A percentile compares a stretch with the other conserved stretches of the same genome.
phyloP scores from a whole-genome alignment of 176 grass and related monocot species.

The Triticum dicoccoides region DNA sequence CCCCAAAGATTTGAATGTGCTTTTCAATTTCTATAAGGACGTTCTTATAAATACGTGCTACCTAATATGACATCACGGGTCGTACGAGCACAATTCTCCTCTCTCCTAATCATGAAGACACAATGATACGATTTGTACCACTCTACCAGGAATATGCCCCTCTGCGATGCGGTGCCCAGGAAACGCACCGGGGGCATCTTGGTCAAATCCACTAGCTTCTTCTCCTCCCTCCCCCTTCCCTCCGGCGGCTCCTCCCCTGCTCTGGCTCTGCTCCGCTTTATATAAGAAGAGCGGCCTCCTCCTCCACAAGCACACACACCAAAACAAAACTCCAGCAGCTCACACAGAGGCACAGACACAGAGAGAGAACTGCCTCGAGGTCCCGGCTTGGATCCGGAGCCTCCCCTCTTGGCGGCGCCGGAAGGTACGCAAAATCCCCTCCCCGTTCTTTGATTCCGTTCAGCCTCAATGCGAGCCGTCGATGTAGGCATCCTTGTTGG shows the following conservation, averaged over 20 bases:
- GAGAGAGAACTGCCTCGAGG: neutral
- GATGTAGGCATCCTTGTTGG: neutral
- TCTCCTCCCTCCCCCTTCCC: neutral
- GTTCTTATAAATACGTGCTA: no score
- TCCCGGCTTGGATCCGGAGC: neutral
- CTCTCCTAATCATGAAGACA: neutral
- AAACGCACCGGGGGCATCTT: slow-evolving; percentile 28
- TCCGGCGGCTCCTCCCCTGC: neutral
- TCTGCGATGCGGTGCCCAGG: slow-evolving; percentile 43
- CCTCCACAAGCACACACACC: neutral
- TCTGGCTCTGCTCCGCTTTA: neutral
- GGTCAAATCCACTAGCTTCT: neutral
- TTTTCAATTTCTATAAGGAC: no score
- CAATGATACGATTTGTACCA: neutral
- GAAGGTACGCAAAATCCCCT: slow-evolving; percentile 19
- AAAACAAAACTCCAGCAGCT: neutral
- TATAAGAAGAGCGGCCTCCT: neutral
- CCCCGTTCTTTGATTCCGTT: neutral
- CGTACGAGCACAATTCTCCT: neutral
- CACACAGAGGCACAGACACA: no score
- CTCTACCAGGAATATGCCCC: slow-evolving; percentile 6
- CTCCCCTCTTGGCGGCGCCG: neutral
- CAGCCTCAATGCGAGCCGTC: neutral
- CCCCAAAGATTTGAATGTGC: no score
- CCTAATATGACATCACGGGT: neutral